A percentile compares a stretch with the other conserved stretches of the same genome.
Evolutionary conservation across 2,329 filamentous ascomycete species (phyloP).

Genomic region (Fusarium sp.): DNA sequence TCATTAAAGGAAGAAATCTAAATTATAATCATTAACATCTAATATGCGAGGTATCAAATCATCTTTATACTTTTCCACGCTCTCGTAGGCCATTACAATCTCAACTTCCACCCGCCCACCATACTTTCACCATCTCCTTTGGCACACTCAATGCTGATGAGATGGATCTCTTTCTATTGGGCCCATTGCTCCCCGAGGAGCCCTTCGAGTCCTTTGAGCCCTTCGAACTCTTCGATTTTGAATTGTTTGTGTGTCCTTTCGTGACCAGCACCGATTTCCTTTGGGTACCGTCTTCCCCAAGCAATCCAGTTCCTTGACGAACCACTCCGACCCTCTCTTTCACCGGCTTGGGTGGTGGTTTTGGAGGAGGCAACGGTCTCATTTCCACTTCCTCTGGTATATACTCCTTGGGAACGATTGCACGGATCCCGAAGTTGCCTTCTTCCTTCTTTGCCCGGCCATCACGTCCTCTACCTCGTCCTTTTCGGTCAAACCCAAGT

Average conservation of each 20-base stretch:
- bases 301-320: conserved; percentile 29
- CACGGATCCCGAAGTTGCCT: conserved; percentile 38
- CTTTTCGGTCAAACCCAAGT: conserved; percentile 34
- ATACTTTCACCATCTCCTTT: conserved; percentile 42
- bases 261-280: conserved; percentile 35
- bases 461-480: conserved; percentile 18
- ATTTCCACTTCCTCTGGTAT: conserved; percentile 40
- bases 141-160: conserved; percentile 31
- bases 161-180: conserved; percentile 31
- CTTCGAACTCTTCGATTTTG: conserved; percentile 17
- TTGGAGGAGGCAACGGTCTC: conserved; percentile 32
- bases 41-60: conserved; percentile 12
- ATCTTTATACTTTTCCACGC: conserved; percentile 27
- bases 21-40: conserved; percentile 26
- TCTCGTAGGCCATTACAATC: background rate
- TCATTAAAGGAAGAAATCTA: background rate
- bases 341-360: conserved; percentile 19
- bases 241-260: conserved; percentile 14
- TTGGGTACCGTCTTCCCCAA: conserved; percentile 28
- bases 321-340: conserved; percentile 34
- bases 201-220: background rate
- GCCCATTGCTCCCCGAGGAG: conserved; percentile 6
- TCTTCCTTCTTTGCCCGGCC: conserved; percentile 28
- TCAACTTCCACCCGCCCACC: conserved; percentile 36
- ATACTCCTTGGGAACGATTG: conserved; percentile 15